A percentile compares a stretch with the other conserved stretches of the same genome.
These are phyloP conservation scores for Pelargonium nanum DNA, from an alignment of 345 rosid species.

Conservation along the genomic window DNA sequence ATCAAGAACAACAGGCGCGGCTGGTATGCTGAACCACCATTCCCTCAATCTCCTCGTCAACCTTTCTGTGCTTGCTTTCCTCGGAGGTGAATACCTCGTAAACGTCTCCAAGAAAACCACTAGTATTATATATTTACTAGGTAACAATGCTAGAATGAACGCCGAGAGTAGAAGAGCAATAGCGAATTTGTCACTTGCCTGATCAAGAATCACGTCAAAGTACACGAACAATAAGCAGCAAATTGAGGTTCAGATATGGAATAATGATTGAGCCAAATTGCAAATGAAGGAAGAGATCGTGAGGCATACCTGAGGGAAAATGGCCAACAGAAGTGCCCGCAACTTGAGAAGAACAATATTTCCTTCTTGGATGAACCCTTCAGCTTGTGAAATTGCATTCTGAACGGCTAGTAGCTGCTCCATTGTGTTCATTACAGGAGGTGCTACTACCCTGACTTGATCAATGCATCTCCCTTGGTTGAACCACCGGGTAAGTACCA, in stretches of 20 bases:
- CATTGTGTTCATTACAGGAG: slow-evolving; percentile 82
- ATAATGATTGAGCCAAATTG: too few relatives aligned
- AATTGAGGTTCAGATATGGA: neutral
- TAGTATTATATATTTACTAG: slow-evolving; percentile 44
- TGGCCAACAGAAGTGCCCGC: slow-evolving; percentile 58
- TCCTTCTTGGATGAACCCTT: slow-evolving; percentile 73
- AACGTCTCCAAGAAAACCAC: slow-evolving; percentile 52
- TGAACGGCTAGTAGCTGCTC: slow-evolving; percentile 96
- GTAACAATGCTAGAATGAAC: slow-evolving; percentile 36
- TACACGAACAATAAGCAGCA: neutral
- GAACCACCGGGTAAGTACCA: slow-evolving; percentile 47
- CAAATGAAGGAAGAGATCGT: neutral
- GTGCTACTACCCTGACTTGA: slow-evolving; percentile 64
- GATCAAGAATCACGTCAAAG: slow-evolving; percentile 8
- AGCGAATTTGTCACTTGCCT: slow-evolving; percentile 83
- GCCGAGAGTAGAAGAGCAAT: slow-evolving; percentile 39
- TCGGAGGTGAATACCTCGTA: slow-evolving; percentile 70
- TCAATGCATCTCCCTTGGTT: slow-evolving; percentile 45
- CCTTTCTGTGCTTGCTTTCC: slow-evolving; percentile 64
- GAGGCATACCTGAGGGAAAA: slow-evolving; percentile 65
- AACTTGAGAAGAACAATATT: slow-evolving; percentile 76
- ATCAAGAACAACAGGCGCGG: slow-evolving; percentile 73
- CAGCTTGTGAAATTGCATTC: slow-evolving; percentile 64
- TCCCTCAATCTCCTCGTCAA: slow-evolving; percentile 71
- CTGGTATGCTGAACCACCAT: slow-evolving; percentile 99